These are phyloP conservation scores for Nemania diffusa DNA, from an alignment of 2,329 filamentous ascomycete species.

Conservation along the genomic window DNA sequence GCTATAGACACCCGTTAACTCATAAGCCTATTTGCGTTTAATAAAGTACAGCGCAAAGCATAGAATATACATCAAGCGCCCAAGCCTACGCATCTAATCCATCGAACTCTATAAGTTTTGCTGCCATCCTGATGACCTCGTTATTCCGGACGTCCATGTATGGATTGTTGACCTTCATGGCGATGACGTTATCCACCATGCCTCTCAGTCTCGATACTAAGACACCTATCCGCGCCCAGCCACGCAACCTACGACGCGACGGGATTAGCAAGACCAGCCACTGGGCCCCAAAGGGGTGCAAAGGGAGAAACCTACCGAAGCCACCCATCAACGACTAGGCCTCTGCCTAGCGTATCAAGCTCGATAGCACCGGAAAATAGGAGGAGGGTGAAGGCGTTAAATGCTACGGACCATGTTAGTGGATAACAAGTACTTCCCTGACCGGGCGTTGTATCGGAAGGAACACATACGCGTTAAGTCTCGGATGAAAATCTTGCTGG, in stretches of 20 bases:
- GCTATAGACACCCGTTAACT: not conserved
- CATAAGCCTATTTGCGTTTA: not conserved
- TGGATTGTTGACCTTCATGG: slow-evolving; percentile 81
- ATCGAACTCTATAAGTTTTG: slow-evolving; percentile 86
- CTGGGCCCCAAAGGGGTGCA: not conserved
- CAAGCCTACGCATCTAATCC: slow-evolving; percentile 74
- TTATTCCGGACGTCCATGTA: slow-evolving; percentile 65
- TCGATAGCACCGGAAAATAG: slow-evolving; percentile 87
- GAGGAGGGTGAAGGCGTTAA: slow-evolving; percentile 88
- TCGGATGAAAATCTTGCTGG: slow-evolving; percentile 89
- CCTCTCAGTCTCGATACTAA: slow-evolving; percentile 82
- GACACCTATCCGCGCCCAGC: slow-evolving; percentile 95
- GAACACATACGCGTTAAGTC: slow-evolving; percentile 82
- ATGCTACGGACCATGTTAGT: slow-evolving; percentile 61
- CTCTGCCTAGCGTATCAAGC: slow-evolving; percentile 87
- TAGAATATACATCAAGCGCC: not conserved
- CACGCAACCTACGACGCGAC: slow-evolving; percentile 64
- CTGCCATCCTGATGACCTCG: slow-evolving; percentile 80
- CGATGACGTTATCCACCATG: slow-evolving; percentile 88
- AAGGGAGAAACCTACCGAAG: slow-evolving; percentile 57
- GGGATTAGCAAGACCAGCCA: not conserved
- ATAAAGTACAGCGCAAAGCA: not conserved
- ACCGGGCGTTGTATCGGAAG: not conserved
- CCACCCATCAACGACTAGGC: slow-evolving; percentile 93
- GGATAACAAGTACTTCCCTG: not conserved